phyloP scores from a whole-genome alignment of 2,329 filamentous ascomycete species.

The Lasiodiplodia gonubiensis region DNA sequence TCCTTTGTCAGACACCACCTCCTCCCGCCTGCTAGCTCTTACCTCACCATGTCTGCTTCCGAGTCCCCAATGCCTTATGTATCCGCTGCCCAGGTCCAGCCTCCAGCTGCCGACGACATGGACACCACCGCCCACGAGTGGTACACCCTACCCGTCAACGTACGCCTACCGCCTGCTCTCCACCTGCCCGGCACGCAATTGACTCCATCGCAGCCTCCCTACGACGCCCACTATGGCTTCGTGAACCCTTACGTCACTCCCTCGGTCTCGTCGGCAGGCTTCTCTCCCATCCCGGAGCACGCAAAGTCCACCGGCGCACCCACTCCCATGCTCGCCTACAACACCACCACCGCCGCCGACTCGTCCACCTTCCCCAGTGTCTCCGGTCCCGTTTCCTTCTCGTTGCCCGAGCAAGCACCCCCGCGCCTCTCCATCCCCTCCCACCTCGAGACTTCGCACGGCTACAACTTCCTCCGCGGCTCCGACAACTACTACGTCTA shows the following conservation, averaged over 20 bases:
- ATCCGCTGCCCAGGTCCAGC: constrained; percentile 7
- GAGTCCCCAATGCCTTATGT: constrained; percentile 25
- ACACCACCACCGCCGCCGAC: constrained; percentile 33
- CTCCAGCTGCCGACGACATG: constrained; percentile 12
- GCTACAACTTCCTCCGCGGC: constrained; percentile 32
- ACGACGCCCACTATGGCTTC: constrained; percentile 36
- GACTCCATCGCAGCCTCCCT: constrained; percentile 33
- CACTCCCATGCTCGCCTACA: constrained; percentile 32
- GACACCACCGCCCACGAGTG: constrained; percentile 9
- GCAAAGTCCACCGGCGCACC: constrained; percentile 35
- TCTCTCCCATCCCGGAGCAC: constrained; percentile 36
- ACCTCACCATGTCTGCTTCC: constrained; percentile 21
- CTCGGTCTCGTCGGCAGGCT: constrained; percentile 36
- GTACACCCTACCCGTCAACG: constrained; percentile 27
- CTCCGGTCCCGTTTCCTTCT: constrained; percentile 37
- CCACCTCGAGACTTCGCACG: constrained; percentile 33
- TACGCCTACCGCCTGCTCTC: neutral
- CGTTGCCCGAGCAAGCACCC: constrained; percentile 19
- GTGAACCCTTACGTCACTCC: constrained; percentile 41
- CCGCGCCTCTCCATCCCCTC: constrained; percentile 30
- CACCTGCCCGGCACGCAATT: neutral
- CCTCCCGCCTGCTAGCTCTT: constrained; percentile 7
- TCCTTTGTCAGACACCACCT: constrained; percentile 20
- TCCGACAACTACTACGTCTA: constrained; percentile 27
- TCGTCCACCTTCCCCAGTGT: constrained; percentile 39